Percentiles rank a stretch among this genome's conserved stretches.
Evolutionary conservation across 768 basidiomycete genomes (phyloP).

Genomic region (Cystobasidium ongulense): DNA sequence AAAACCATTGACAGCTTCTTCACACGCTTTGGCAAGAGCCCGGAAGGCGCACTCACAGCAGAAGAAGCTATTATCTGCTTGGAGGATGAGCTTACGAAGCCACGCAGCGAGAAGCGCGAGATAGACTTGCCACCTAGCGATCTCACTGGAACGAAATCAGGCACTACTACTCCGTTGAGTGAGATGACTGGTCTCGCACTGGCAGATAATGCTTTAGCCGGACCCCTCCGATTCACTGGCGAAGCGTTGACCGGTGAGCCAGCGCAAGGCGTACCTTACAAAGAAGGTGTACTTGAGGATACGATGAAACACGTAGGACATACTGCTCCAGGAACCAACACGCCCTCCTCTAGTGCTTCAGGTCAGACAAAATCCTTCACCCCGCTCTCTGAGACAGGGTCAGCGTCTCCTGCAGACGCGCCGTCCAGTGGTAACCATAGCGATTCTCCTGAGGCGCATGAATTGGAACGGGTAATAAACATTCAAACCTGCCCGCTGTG

Average conservation of each 20-base stretch:
- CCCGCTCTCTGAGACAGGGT: not conserved
- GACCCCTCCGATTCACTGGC: not conserved
- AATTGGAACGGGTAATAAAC: slow-evolving; percentile 76
- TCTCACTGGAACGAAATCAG: slow-evolving; percentile 46
- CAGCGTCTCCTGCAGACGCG: not conserved
- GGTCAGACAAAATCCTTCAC: not conserved
- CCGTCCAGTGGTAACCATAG: not conserved
- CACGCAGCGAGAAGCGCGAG: slow-evolving; percentile 61
- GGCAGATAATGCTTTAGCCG: slow-evolving; percentile 2
- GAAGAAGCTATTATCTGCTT: slow-evolving; percentile 75
- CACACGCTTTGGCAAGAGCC: slow-evolving; percentile 58
- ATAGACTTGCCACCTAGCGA: slow-evolving; percentile 46
- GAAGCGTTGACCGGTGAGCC: slow-evolving; percentile 6
- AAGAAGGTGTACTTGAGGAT: not conserved
- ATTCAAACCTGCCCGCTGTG: slow-evolving; percentile 90
- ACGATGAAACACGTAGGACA: not conserved
- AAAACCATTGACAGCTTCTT: slow-evolving; percentile 78
- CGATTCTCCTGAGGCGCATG: slow-evolving; percentile 1
- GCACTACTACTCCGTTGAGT: slow-evolving; percentile 45
- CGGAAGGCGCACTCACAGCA: slow-evolving; percentile 64
- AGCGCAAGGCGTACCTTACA: not conserved
- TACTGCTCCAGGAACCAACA: not conserved
- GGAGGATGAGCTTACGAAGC: slow-evolving; percentile 71
- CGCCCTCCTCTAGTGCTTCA: not conserved
- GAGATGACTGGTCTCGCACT: not conserved